These are phyloP conservation scores for Lactarius hatsudake DNA, from an alignment of 768 basidiomycete genomes.

Conservation along the genomic window DNA sequence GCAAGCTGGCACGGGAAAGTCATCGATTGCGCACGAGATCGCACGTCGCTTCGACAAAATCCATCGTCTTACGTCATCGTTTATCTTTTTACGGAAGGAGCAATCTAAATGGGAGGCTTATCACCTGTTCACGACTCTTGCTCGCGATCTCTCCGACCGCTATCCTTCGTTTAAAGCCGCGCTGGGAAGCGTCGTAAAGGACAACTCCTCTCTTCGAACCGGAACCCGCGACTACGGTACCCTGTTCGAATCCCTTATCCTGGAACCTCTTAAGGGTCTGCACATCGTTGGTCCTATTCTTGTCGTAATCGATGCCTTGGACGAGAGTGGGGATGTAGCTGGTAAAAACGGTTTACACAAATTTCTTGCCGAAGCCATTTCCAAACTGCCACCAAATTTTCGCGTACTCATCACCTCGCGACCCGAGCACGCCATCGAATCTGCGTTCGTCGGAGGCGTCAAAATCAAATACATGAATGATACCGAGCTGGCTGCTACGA, in stretches of 20 bases:
- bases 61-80: neutral
- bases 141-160: neutral
- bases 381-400: neutral
- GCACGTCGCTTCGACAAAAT: neutral
- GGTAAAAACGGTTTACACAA: neutral
- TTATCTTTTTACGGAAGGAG: neutral
- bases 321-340: neutral
- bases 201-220: neutral
- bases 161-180: neutral
- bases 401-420: neutral
- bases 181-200: neutral
- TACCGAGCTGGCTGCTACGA: neutral
- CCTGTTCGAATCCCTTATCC: neutral
- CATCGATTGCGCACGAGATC: too few relatives aligned
- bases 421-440: neutral
- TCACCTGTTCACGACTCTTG: slow-evolving; percentile 2
- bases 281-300: neutral
- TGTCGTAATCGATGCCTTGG: slow-evolving; percentile 1
- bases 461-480: neutral
- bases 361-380: neutral
- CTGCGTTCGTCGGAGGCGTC: neutral
- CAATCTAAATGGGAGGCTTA: neutral
- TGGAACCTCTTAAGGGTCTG: neutral
- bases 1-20: neutral
- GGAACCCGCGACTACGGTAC: neutral